Evolutionary conservation across 176 grass and related monocot species (phyloP), one percentile per base, ranked within the genome.

Genomic region (Puccinellia tenuiflora): DNA sequence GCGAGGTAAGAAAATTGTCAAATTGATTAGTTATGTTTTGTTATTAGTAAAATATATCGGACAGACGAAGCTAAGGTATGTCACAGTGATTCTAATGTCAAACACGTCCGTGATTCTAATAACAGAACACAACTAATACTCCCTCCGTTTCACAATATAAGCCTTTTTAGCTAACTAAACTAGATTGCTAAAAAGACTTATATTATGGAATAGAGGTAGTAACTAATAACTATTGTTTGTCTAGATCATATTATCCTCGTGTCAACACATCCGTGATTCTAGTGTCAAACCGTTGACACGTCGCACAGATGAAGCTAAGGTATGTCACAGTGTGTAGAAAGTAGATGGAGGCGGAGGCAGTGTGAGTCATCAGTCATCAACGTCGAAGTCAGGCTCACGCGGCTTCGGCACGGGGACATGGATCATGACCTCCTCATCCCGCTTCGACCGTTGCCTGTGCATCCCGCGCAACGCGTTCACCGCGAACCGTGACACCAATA

Each of bases 401-500:
- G 92, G 89, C 86, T 91, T 94, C 11, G 81, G 89, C 77, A 91
- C 38, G 21, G 87, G 87, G 40, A 91, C 38, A 28, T 82, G 87
- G 50, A 85, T 81, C 15, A 94, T 59, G 47, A 94, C 38, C 38
- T 88, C 89, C 12, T 52, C 70, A 0, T 68, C 50, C 2, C 80
- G 69, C 50, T 77, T 84, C 0, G 84, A 87, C 0, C 84, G 73
- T 29, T 86, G 84, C 5, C 84, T 78, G 75, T 91, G 81, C 75
- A 91, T 86, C 9, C 88, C 79, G 3, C 92, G 83, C 15, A 94
- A 15, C 0, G 83, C 86, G 78, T 94, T 94, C 7, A 67, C 86
- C 1, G 89, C 86, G 53, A 94, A 94, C 1, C 89, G 65, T 1
- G 89, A 94, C n/a, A 90, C 92, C 2, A 87, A 80, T 88, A 91